Evolutionary conservation across 2,329 filamentous ascomycete species (phyloP).

Genomic region (Verticillium zaregamsianum): DNA sequence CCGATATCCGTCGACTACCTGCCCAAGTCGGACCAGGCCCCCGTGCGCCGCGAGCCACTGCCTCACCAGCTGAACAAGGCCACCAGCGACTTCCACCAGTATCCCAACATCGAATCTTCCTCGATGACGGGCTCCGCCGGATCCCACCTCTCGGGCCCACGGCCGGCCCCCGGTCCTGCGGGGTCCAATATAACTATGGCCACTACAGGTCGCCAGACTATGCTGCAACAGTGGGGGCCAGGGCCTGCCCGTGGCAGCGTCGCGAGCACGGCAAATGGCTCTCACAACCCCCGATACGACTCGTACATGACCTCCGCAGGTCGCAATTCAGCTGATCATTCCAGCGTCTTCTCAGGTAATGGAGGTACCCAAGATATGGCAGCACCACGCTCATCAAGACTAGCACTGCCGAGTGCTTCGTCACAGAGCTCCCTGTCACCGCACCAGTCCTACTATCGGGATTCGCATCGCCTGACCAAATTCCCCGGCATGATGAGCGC

Average conservation of each 20-base stretch:
- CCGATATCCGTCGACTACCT: slow-evolving; percentile 72
- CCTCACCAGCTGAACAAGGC: slow-evolving; percentile 81
- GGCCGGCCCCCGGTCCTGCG: slow-evolving; percentile 47
- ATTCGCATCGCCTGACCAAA: slow-evolving; percentile 55
- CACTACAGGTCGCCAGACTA: slow-evolving; percentile 65
- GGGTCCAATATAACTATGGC: slow-evolving; percentile 66
- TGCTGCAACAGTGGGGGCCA: slow-evolving; percentile 73
- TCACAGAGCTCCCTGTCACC: slow-evolving; percentile 53
- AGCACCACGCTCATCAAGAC: slow-evolving; percentile 41
- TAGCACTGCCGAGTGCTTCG: slow-evolving; percentile 51
- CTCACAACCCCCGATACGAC: slow-evolving; percentile 58
- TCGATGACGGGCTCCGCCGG: slow-evolving; percentile 42
- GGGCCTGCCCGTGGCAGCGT: slow-evolving; percentile 47
- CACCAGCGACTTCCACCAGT: slow-evolving; percentile 81
- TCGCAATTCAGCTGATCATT: slow-evolving; percentile 51
- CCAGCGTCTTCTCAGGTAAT: slow-evolving; percentile 55
- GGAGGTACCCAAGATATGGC: slow-evolving; percentile 35
- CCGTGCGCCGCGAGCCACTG: slow-evolving; percentile 64
- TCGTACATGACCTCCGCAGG: slow-evolving; percentile 57
- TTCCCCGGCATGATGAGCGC: slow-evolving; percentile 30
- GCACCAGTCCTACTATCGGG: slow-evolving; percentile 43
- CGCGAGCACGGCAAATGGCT: slow-evolving; percentile 41
- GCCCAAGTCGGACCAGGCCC: slow-evolving; percentile 60
- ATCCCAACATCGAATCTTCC: slow-evolving; percentile 66
- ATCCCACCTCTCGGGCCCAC: slow-evolving; percentile 56